Evolutionary conservation across 352 stramenopile species (phyloP).

Genomic region (Saprolegnia parasitica): DNA sequence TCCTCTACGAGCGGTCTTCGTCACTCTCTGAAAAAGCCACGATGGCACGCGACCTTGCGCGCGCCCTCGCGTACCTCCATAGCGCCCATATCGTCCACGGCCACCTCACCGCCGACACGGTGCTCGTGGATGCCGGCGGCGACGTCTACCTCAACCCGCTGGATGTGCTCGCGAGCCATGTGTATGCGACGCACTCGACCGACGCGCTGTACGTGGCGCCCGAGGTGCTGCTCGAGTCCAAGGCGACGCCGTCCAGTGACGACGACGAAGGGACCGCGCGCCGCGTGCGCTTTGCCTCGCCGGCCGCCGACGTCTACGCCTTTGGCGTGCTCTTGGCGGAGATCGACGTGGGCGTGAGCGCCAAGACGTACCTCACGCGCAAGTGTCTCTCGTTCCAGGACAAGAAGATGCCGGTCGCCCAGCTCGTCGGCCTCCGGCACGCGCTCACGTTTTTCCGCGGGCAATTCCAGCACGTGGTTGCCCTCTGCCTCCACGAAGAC

Average conservation of each 20-base stretch:
- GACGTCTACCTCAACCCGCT: conserved; percentile 11
- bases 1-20: background rate
- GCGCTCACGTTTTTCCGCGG: conserved; percentile 21
- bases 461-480: conserved; percentile 2
- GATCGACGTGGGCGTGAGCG: conserved; percentile 22
- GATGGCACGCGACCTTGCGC: conserved; percentile 4
- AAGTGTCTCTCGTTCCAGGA: background rate
- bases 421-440: conserved; percentile 11
- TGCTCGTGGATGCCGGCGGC: background rate
- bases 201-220: conserved; percentile 22
- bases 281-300: conserved; percentile 4
- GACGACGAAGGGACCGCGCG: background rate
- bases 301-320: conserved; percentile 21
- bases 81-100: conserved; percentile 4
- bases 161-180: conserved; percentile 10
- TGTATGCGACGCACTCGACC: conserved; percentile 3
- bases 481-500: conserved; percentile 11
- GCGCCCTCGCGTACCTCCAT: conserved; percentile 10
- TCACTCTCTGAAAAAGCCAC: background rate
- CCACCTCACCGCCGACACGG: conserved; percentile 1
- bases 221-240: background rate
- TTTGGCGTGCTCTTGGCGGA: conserved; percentile 22
- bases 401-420: conserved; percentile 9
- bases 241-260: background rate
- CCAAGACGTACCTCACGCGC: conserved; percentile 3